Conservation (phyloP, 495 filamentous ascomycete species). For the Xylaria longipes region DNA sequence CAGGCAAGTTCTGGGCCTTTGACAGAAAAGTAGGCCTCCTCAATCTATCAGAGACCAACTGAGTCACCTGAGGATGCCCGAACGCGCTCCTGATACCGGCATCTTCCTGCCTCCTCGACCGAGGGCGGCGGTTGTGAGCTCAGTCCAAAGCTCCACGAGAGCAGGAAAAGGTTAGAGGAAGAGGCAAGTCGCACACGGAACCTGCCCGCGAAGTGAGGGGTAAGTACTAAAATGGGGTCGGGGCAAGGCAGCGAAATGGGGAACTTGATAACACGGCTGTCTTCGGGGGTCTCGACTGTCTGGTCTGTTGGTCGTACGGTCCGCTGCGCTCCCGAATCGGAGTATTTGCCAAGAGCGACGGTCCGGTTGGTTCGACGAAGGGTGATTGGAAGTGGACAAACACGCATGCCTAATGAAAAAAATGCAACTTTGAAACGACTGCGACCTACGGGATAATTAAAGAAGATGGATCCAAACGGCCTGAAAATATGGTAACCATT, state of each 20-base stretch:
- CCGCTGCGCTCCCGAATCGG: constrained; percentile 24
- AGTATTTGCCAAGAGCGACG: constrained; percentile 21
- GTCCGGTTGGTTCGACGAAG: constrained; percentile 18
- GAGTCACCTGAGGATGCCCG: constrained; percentile 39
- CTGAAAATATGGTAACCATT: constrained; percentile 22
- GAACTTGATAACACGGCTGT: not conserved
- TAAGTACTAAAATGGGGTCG: constrained; percentile 17
- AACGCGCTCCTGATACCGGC: constrained; percentile 27
- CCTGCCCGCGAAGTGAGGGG: constrained; percentile 39
- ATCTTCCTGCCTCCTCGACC: constrained; percentile 20
- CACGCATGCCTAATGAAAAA: not conserved
- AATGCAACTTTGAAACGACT: constrained; percentile 22
- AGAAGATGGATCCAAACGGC: not conserved
- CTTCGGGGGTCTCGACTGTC: constrained; percentile 9
- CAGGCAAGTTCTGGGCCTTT: constrained; percentile 35
- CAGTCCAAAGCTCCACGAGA: constrained; percentile 10
- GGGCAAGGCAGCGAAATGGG: constrained; percentile 15
- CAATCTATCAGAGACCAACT: constrained; percentile 34
- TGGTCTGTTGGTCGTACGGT: constrained; percentile 17
- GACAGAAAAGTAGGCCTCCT: constrained; percentile 28
- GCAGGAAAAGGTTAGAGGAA: constrained; percentile 20
- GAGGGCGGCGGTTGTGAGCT: constrained; percentile 17
- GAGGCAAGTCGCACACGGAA: constrained; percentile 36
- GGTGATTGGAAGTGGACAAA: constrained; percentile 12
- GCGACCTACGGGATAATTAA: constrained; percentile 9